These are phyloP conservation scores for Hypocrella siamensis DNA, from an alignment of 2,329 filamentous ascomycete species.

Conservation along the genomic window DNA sequence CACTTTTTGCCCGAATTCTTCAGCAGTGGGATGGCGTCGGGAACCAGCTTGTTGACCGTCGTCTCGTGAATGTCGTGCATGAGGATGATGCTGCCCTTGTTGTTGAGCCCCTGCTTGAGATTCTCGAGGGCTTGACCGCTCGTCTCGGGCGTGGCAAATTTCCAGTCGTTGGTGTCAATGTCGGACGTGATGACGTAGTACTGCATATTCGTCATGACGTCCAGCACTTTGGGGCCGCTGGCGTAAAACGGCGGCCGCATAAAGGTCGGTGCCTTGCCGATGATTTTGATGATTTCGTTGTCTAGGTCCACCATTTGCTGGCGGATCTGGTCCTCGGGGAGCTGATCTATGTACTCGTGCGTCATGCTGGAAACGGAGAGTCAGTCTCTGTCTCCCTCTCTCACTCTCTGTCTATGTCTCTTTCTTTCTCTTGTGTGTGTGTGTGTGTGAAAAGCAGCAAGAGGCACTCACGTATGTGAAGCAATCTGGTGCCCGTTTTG, in stretches of 20 bases:
- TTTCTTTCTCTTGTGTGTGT: too few relatives aligned
- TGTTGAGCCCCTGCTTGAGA: slow-evolving; percentile 9
- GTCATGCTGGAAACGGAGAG: slow-evolving; percentile 7
- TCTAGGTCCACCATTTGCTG: slow-evolving; percentile 18
- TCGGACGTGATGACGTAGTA: slow-evolving; percentile 38
- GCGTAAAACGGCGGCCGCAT: slow-evolving; percentile 23
- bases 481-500: slow-evolving; percentile 38
- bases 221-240: slow-evolving; percentile 13
- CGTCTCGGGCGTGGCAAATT: slow-evolving; percentile 27
- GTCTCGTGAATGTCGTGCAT: slow-evolving; percentile 29
- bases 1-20: not conserved
- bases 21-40: slow-evolving; percentile 2
- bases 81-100: slow-evolving; percentile 27
- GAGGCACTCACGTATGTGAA: slow-evolving; percentile 25
- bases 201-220: slow-evolving; percentile 13
- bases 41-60: slow-evolving; percentile 19
- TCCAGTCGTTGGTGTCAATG: slow-evolving; percentile 39
- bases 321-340: slow-evolving; percentile 10
- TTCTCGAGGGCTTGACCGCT: slow-evolving; percentile 22
- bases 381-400: too few relatives aligned
- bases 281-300: slow-evolving; percentile 14
- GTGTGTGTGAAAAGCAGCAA: too few relatives aligned
- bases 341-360: slow-evolving; percentile 17
- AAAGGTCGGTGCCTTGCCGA: slow-evolving; percentile 14
- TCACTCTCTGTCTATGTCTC: too few relatives aligned